Conservation (phyloP, 2,329 filamentous ascomycete genomes). For the Penicillium aurantiogriseum region DNA sequence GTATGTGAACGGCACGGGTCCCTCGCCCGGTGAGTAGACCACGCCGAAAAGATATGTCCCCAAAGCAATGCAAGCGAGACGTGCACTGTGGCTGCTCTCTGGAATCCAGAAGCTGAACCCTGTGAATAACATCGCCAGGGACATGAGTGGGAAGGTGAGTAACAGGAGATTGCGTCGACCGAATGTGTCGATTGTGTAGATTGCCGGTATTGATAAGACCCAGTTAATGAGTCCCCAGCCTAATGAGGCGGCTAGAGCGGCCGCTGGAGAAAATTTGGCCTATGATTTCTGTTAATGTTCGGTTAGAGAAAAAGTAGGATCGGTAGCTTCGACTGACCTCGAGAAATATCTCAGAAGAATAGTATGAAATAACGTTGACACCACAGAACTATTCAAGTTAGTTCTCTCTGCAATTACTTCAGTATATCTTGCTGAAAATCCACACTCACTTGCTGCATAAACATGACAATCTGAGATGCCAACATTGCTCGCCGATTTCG, state of each 20-base stretch:
- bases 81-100: slow-evolving; percentile 33
- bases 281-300: slow-evolving; percentile 1
- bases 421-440: neutral
- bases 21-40: slow-evolving; percentile 58
- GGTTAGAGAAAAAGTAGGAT: neutral
- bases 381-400: slow-evolving; percentile 41
- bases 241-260: slow-evolving; percentile 57
- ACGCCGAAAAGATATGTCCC: slow-evolving; percentile 47
- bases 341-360: slow-evolving; percentile 60
- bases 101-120: slow-evolving; percentile 56
- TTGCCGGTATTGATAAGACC: slow-evolving; percentile 61
- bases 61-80: slow-evolving; percentile 43
- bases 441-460: slow-evolving; percentile 58
- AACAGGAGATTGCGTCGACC: slow-evolving; percentile 64
- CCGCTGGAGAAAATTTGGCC: slow-evolving; percentile 51
- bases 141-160: slow-evolving; percentile 65
- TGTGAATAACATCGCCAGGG: slow-evolving; percentile 51
- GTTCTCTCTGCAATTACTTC: neutral
- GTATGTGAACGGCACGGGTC: slow-evolving; percentile 65
- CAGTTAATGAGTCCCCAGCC: slow-evolving; percentile 65
- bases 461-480: slow-evolving; percentile 64
- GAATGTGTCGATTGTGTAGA: slow-evolving; percentile 68
- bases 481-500: slow-evolving; percentile 62
- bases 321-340: neutral
- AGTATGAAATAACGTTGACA: slow-evolving; percentile 59